Evolutionary conservation across 495 filamentous ascomycete genomes (phyloP).

Genomic region (Parmelia sp.): DNA sequence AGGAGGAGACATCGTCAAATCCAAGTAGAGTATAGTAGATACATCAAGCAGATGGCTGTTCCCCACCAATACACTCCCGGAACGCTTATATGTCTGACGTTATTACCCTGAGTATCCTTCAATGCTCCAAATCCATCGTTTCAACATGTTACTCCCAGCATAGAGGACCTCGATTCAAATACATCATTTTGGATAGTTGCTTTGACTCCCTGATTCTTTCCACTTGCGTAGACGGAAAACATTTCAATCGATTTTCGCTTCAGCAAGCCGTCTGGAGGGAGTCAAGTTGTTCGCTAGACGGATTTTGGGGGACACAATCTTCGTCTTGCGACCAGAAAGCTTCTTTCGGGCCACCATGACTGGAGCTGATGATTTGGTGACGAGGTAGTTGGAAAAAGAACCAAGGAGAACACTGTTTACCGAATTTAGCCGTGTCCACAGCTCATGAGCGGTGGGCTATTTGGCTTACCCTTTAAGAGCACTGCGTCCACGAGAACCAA

Average conservation of each 20-base stretch:
- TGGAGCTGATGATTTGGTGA: constrained; percentile 92
- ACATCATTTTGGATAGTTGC: not conserved
- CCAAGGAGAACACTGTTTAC: constrained; percentile 71
- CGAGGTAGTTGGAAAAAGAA: constrained; percentile 93
- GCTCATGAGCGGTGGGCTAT: not conserved
- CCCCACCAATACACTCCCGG: not conserved
- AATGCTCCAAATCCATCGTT: not conserved
- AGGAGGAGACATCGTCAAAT: too few relatives aligned
- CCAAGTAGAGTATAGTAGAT: too few relatives aligned
- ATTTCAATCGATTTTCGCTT: constrained; percentile 13
- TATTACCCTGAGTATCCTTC: not conserved
- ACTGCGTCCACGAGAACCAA: constrained; percentile 83
- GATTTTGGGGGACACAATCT: constrained; percentile 54
- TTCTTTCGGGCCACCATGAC: constrained; percentile 88
- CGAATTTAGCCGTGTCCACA: constrained; percentile 19
- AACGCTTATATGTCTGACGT: not conserved
- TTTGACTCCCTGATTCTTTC: not conserved
- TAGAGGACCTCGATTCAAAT: not conserved
- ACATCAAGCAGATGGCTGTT: too few relatives aligned
- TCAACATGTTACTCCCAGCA: not conserved
- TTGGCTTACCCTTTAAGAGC: constrained; percentile 77
- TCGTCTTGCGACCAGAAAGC: constrained; percentile 60
- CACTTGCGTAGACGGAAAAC: not conserved
- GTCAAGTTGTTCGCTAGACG: constrained; percentile 68
- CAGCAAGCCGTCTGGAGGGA: constrained; percentile 27